Evolutionary conservation across 1,139 yeast species (phyloP).

Genomic region (Candida anutae): DNA sequence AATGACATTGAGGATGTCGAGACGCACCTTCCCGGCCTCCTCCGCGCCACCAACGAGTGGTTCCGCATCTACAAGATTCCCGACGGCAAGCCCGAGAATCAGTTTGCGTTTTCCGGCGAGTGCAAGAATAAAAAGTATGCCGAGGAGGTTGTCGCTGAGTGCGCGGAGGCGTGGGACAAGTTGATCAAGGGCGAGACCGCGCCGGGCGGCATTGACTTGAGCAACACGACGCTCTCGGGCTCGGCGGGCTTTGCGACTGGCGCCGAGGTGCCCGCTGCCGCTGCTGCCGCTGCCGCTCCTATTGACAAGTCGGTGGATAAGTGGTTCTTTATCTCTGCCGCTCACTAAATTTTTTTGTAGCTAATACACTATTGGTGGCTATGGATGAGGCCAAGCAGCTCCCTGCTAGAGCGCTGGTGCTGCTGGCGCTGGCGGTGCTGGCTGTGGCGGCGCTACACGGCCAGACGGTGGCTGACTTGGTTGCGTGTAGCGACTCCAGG

Average conservation of each 20-base stretch:
- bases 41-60: constrained; percentile 85
- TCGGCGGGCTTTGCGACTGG: constrained; percentile 48
- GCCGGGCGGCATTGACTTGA: constrained; percentile 37
- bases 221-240: constrained; percentile 62
- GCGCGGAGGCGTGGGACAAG: constrained; percentile 71
- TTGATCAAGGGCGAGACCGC: constrained; percentile 52
- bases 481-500: not conserved
- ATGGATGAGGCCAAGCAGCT: constrained; percentile 24
- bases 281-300: constrained; percentile 78
- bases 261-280: constrained; percentile 56
- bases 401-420: not conserved
- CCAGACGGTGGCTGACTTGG: not conserved
- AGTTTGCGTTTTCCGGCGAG: constrained; percentile 79
- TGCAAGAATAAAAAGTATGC: constrained; percentile 68
- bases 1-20: constrained; percentile 81
- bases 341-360: constrained; percentile 36
- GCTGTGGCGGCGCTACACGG: not conserved
- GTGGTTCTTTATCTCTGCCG: constrained; percentile 98
- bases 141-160: constrained; percentile 60
- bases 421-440: not conserved
- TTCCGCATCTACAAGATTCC: constrained; percentile 94
- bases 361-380: too few species aligned
- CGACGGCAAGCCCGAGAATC: constrained; percentile 83
- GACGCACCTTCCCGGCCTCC: constrained; percentile 72
- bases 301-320: constrained; percentile 95